These are phyloP conservation scores for Musa schizocarpa DNA, from an alignment of 176 grass and related monocot species.

Conservation along the genomic window DNA sequence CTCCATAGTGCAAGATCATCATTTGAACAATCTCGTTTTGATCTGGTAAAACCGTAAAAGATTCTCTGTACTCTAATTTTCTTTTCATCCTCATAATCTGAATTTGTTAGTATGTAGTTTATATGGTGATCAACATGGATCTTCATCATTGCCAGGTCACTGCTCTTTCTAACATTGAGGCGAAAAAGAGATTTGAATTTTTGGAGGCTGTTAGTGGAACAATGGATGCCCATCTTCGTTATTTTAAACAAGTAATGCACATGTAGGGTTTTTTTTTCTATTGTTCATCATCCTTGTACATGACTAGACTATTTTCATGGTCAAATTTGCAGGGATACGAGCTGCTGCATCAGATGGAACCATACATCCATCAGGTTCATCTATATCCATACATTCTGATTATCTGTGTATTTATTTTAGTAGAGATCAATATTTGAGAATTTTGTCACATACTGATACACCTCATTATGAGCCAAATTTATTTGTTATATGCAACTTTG, in stretches of 20 bases:
- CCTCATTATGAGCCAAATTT: too few species aligned
- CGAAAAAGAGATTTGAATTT: slow-evolving; percentile 99
- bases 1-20: slow-evolving; percentile 87
- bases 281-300: slow-evolving; percentile 9
- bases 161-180: slow-evolving; percentile 88
- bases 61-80: not conserved
- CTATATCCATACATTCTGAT: not conserved
- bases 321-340: slow-evolving; percentile 70
- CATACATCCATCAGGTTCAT: slow-evolving; percentile 89
- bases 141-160: slow-evolving; percentile 44
- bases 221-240: slow-evolving; percentile 99
- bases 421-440: too few species aligned
- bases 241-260: slow-evolving; percentile 93
- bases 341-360: slow-evolving; percentile 96
- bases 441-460: too few species aligned
- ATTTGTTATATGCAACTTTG: too few species aligned
- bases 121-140: not conserved
- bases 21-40: slow-evolving; percentile 96
- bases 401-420: not conserved
- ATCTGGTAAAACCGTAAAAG: slow-evolving; percentile 39
- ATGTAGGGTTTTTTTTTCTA: slow-evolving; percentile 21
- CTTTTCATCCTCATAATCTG: not conserved
- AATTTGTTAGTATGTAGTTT: too few species aligned
- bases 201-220: slow-evolving; percentile 98
- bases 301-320: not conserved